Conservation (phyloP, 2,329 filamentous ascomycete species). For the Waltergamsia citrina region DNA sequence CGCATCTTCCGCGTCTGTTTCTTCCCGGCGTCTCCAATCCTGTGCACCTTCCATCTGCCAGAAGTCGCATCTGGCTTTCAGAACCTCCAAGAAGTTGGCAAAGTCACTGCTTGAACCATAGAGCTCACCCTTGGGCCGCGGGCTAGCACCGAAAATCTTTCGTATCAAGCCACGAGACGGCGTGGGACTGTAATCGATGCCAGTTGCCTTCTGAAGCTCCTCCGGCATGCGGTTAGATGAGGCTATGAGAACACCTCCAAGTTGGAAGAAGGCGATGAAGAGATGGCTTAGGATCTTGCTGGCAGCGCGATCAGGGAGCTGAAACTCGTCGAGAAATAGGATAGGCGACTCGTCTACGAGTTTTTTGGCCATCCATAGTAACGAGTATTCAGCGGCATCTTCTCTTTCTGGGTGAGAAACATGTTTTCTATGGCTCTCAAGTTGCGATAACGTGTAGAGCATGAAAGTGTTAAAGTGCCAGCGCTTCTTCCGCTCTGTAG, state of each 20-base stretch:
- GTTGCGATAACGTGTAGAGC: conserved; percentile 63
- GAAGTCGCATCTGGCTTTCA: conserved; percentile 70
- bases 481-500: conserved; percentile 60
- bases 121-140: conserved; percentile 31
- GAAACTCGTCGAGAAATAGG: conserved; percentile 75
- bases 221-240: conserved; percentile 80
- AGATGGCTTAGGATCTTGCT: conserved; percentile 73
- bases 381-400: conserved; percentile 44
- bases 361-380: conserved; percentile 67
- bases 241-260: conserved; percentile 71
- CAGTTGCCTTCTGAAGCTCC: conserved; percentile 66
- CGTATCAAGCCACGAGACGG: conserved; percentile 41
- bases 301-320: conserved; percentile 68
- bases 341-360: conserved; percentile 67
- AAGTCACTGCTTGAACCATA: conserved; percentile 62
- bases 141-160: conserved; percentile 33
- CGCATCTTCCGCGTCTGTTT: conserved; percentile 8
- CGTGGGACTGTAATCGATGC: conserved; percentile 54
- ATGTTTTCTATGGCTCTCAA: conserved; percentile 53
- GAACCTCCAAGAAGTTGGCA: conserved; percentile 62
- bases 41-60: conserved; percentile 73
- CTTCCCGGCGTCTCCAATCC: conserved; percentile 59
- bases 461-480: conserved; percentile 88
- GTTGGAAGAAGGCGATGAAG: conserved; percentile 71
- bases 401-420: conserved; percentile 4